Base-by-base conservation (phyloP, 805 yeast genomes). In the Kodamaea nitidulidarum region DNA sequence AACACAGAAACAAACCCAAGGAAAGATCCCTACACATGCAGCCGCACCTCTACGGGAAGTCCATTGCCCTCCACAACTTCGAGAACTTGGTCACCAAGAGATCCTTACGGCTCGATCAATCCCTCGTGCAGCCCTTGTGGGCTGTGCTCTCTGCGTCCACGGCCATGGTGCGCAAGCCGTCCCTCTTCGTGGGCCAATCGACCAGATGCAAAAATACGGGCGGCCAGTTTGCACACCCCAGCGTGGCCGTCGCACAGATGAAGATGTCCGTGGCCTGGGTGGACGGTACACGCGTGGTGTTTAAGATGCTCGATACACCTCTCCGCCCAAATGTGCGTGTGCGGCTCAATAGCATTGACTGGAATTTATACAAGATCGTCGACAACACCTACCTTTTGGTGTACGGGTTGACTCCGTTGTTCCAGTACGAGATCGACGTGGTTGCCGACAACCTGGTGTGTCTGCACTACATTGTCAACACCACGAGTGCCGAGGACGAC, bases 111-210 rank as follows among this genome's bases (percentile, higher is more conserved):
- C 15, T 12, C 41, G 10, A 38, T 15, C 17, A 39, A 39, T 12
- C 51, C 5, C 48, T 57, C 4, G 46, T 55, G 11, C 73, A 68
- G 46, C 73, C 73, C 8, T 55, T 68, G 31, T 68, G 74, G 74
- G 59, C 69, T 1, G 50, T 67, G 41, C 43, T 68, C 12, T 73
- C 74, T 2, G 71, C 69, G 0, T 46, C 57, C 16, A 67, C 65
- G 34, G 54, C 65, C 7, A 45, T 67, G 4, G 31, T 54, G 11
- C 47, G 44, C 17, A 49, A 51, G 18, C 63, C 70, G 1, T 44
- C 45, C 12, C 47, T 60, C 4, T 67, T 68, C 33, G 52, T 57
- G 15, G 70, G 69, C 7, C 48, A 54, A 14, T 35, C 50, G 1
- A 58, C 65, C 5, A 46, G 40, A 25, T 37, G 37, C 15, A 58